Conservation (phyloP, 257 asterid genomes). For the Solanum dulcamara region DNA sequence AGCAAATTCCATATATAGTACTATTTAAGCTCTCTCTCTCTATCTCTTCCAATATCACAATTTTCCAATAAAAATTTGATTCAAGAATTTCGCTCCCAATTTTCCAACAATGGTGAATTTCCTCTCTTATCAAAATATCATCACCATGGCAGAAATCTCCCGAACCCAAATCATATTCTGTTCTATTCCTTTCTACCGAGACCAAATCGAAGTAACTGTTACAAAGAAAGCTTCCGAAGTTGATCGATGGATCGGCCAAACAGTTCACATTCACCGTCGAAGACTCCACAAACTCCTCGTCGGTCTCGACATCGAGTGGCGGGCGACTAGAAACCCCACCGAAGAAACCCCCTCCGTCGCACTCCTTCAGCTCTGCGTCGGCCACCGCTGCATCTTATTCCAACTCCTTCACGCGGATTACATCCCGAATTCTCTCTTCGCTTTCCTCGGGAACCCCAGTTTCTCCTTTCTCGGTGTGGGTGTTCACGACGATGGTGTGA, state of each 20-base stretch:
- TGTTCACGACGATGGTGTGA: not conserved
- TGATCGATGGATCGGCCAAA: not conserved
- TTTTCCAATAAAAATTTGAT: not conserved
- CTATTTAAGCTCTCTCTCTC: not conserved
- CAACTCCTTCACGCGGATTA: not conserved
- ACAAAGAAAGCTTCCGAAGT: not conserved
- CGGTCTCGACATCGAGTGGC: slow-evolving; percentile 12
- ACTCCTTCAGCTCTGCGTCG: slow-evolving; percentile 5
- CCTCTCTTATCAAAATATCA: not conserved
- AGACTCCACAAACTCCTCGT: not conserved
- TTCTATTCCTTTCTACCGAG: not conserved
- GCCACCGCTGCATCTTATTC: slow-evolving; percentile 1
- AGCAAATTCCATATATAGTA: not conserved
- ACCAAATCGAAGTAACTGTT: not conserved
- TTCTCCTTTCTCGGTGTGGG: not conserved
- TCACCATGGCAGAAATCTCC: not conserved
- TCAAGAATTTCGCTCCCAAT: not conserved
- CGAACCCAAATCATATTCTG: not conserved
- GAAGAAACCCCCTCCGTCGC: not conserved
- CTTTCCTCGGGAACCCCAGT: not conserved
- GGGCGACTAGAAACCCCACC: not conserved
- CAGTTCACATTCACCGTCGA: not conserved
- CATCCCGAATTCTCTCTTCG: not conserved
- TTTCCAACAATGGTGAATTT: not conserved
- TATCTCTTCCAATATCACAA: not conserved